Evolutionary conservation across 2,329 filamentous ascomycete species (phyloP).

Genomic region (Dryadomyces quercus-mongolicae): DNA sequence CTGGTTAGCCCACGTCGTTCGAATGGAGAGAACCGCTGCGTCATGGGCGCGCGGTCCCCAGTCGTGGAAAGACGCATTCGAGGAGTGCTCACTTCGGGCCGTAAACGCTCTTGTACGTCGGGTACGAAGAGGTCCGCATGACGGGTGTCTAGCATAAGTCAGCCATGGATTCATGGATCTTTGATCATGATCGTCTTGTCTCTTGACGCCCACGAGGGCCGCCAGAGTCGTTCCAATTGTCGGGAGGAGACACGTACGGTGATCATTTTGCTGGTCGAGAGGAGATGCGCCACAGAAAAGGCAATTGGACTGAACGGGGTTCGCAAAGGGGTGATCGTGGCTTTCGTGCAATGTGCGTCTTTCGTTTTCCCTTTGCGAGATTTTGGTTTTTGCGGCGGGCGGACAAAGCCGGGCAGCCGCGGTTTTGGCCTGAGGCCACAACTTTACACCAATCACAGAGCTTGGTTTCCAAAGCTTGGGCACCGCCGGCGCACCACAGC

Average conservation of each 20-base stretch:
- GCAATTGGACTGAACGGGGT: slow-evolving; percentile 1
- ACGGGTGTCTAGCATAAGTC: slow-evolving; percentile 38
- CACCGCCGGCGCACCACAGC: background rate
- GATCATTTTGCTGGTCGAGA: slow-evolving; percentile 14
- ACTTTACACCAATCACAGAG: slow-evolving; percentile 10
- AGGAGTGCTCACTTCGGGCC: slow-evolving; percentile 51
- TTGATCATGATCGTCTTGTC: background rate
- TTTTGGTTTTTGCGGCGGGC: slow-evolving; percentile 13
- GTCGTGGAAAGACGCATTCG: too few relatives aligned
- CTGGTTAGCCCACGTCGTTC: background rate
- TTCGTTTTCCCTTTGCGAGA: slow-evolving; percentile 13
- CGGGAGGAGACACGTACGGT: slow-evolving; percentile 15
- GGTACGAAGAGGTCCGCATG: slow-evolving; percentile 23
- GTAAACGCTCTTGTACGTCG: slow-evolving; percentile 48
- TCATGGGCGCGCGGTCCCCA: too few relatives aligned
- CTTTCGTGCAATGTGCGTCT: background rate
- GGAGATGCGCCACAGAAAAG: background rate
- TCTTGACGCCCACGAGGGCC: background rate
- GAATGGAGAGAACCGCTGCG: too few relatives aligned
- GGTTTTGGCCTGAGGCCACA: slow-evolving; percentile 16
- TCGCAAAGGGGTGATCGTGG: background rate
- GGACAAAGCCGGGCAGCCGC: slow-evolving; percentile 18
- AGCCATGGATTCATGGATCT: too few relatives aligned
- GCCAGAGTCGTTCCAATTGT: background rate
- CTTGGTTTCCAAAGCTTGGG: slow-evolving; percentile 10